These are phyloP conservation scores for Rubroboletus satanas DNA, from an alignment of 768 basidiomycete genomes.

Conservation along the genomic window DNA sequence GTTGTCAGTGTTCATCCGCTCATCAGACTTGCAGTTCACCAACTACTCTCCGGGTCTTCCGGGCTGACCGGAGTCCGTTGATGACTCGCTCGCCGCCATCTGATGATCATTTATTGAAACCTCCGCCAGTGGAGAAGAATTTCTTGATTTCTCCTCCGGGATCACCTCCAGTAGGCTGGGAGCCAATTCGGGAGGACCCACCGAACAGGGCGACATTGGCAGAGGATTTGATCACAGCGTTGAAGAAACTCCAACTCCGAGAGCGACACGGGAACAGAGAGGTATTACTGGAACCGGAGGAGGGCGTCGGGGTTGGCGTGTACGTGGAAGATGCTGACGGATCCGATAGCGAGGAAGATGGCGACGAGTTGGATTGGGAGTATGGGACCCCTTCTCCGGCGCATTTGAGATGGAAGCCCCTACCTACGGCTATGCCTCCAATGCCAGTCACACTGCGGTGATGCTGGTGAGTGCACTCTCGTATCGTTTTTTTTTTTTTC, in stretches of 20 bases:
- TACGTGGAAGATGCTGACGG: slow-evolving; percentile 73
- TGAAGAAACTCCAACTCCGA: slow-evolving; percentile 62
- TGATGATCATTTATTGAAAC: slow-evolving; percentile 45
- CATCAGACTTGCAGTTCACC: slow-evolving; percentile 37
- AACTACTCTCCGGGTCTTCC: slow-evolving; percentile 61
- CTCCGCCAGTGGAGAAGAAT: slow-evolving; percentile 83
- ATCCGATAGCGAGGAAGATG: slow-evolving; percentile 27
- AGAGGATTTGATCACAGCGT: slow-evolving; percentile 78
- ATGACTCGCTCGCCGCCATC: slow-evolving; percentile 34
- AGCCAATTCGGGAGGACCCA: slow-evolving; percentile 84
- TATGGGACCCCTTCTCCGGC: slow-evolving; percentile 50
- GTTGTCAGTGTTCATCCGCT: slow-evolving; percentile 2
- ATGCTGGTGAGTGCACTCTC: slow-evolving; percentile 25
- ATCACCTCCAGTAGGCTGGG: slow-evolving; percentile 97
- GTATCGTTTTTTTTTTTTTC: slow-evolving; percentile 2
- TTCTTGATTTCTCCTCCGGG: slow-evolving; percentile 98
- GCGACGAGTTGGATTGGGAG: slow-evolving; percentile 49
- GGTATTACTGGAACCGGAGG: slow-evolving; percentile 63
- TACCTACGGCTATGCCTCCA: slow-evolving; percentile 58
- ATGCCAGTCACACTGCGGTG: slow-evolving; percentile 26
- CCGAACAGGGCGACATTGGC: slow-evolving; percentile 83
- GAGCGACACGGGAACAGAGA: slow-evolving; percentile 42
- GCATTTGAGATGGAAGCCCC: slow-evolving; percentile 46
- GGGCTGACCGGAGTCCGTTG: slow-evolving; percentile 69
- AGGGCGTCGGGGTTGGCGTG: slow-evolving; percentile 70